Conservation (phyloP, 805 yeast species). For the Maudiozyma saulgeensis region DNA sequence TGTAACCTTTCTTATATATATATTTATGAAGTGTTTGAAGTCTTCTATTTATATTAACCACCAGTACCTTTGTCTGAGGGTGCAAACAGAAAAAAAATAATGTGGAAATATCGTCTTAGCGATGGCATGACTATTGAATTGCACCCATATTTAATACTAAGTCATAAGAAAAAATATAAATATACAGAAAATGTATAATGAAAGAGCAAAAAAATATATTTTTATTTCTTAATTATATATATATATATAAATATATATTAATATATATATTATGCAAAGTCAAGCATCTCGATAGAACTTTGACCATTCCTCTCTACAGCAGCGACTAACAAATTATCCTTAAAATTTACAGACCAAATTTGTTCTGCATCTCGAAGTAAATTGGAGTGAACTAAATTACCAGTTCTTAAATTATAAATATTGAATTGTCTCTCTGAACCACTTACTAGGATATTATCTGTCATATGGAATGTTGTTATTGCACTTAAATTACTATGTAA, state of each 20-base stretch:
- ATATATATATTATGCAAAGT: conserved; percentile 39
- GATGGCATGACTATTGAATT: no score
- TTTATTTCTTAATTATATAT: neutral
- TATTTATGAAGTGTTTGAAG: no score
- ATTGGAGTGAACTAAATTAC: conserved; percentile 61
- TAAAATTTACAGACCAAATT: conserved; percentile 92
- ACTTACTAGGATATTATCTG: conserved; percentile 72
- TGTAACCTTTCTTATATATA: no score
- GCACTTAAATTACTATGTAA: conserved; percentile 76
- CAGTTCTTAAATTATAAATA: conserved; percentile 77
- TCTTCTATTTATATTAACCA: no score
- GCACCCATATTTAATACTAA: no score
- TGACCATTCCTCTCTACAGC: conserved; percentile 71
- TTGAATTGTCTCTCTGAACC: conserved; percentile 85
- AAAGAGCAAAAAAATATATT: no score
- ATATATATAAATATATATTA: neutral
- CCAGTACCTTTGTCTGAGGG: no score
- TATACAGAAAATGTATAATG: no score
- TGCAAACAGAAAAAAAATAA: neutral
- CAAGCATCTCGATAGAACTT: conserved; percentile 77
- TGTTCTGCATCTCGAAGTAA: conserved; percentile 69
- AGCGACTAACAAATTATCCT: conserved; percentile 74
- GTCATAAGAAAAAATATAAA: no score
- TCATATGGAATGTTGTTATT: conserved; percentile 88
- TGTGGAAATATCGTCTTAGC: no score